phyloP scores from a whole-genome alignment of 371 early-diverging fungal species.

The Rhizopus stolonifer region DNA sequence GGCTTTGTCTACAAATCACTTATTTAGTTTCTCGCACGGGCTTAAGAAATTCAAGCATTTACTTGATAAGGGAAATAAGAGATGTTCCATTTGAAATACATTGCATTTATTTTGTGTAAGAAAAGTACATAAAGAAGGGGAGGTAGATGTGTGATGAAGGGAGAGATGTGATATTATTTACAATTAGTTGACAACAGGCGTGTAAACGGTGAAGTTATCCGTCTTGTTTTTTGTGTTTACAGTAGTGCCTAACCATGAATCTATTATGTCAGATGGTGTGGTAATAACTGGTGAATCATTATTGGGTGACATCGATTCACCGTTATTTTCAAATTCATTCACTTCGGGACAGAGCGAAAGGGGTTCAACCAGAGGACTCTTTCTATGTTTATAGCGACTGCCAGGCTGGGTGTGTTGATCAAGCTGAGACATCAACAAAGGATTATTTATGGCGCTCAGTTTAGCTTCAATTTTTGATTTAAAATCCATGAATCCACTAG shows the following conservation, averaged over 20 bases:
- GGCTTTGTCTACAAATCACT: no score
- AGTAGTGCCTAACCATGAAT: background rate
- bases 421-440: slow-evolving; percentile 13
- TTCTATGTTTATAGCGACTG: slow-evolving; percentile 3
- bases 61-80: no score
- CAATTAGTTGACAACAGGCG: background rate
- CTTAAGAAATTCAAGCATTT: no score
- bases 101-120: no score
- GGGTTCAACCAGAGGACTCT: slow-evolving; percentile 20
- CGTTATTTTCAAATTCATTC: background rate
- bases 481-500: slow-evolving; percentile 23
- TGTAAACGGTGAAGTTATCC: background rate
- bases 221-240: background rate
- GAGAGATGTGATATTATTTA: background rate
- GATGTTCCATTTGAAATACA: no score
- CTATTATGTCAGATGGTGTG: background rate
- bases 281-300: background rate
- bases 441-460: slow-evolving; percentile 21
- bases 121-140: slow-evolving; percentile 5
- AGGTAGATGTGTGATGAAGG: slow-evolving; percentile 7
- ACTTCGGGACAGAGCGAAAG: slow-evolving; percentile 12
- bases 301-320: background rate
- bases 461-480: slow-evolving; percentile 24
- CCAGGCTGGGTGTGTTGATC: background rate
- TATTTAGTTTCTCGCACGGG: no score